phyloP scores from a whole-genome alignment of 345 rosid genomes.

The Firmiana major region DNA sequence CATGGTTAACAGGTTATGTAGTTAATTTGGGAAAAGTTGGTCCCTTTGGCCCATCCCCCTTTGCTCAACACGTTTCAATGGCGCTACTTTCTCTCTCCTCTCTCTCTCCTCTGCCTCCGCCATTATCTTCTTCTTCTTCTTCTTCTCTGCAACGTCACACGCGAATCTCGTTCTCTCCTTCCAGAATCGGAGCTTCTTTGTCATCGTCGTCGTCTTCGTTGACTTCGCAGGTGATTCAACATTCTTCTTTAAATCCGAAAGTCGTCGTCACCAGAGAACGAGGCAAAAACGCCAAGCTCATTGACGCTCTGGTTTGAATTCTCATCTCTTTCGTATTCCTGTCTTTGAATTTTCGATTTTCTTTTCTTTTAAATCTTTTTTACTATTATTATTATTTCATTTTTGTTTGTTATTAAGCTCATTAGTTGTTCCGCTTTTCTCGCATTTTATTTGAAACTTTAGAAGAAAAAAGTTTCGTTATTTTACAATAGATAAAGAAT shows the following conservation, averaged over 20 bases:
- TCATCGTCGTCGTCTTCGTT: not conserved
- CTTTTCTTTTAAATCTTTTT: not conserved
- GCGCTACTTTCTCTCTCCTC: conserved; percentile 26
- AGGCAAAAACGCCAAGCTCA: conserved; percentile 84
- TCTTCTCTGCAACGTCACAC: conserved; percentile 21
- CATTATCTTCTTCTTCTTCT: conserved; percentile 18
- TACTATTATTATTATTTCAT: not conserved
- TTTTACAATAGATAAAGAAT: not conserved
- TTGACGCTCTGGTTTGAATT: conserved; percentile 58
- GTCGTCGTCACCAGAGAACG: conserved; percentile 93
- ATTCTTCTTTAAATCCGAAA: conserved; percentile 39
- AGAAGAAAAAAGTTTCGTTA: not conserved
- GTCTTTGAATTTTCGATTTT: not conserved
- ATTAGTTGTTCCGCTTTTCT: not conserved
- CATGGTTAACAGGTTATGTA: conserved; percentile 5
- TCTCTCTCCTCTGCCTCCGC: conserved; percentile 20
- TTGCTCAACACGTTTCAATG: conserved; percentile 35
- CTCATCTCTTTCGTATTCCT: not conserved
- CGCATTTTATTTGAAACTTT: not conserved
- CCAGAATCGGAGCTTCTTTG: conserved; percentile 20
- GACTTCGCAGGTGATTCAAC: not conserved
- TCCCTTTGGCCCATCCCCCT: not conserved
- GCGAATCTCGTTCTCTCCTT: conserved; percentile 11
- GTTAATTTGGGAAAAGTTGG: conserved; percentile 32
- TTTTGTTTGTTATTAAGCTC: not conserved